Conservation (phyloP, 129 eudicot species). For the Escallonia rubra region DNA sequence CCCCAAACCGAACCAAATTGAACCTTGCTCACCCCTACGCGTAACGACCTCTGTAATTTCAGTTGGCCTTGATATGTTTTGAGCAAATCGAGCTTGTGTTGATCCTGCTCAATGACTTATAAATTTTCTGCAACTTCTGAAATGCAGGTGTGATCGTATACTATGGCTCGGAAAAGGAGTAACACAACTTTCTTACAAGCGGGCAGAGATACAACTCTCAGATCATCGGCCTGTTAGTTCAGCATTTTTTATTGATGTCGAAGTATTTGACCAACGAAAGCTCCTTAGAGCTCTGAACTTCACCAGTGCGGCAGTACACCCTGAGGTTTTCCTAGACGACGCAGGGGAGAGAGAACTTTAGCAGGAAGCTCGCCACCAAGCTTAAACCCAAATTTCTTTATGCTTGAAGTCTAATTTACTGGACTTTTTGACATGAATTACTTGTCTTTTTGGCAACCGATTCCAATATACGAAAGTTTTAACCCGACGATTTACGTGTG, state of each 20-base stretch:
- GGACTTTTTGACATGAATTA: too few relatives aligned
- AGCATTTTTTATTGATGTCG: constrained; percentile 64
- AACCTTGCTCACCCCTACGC: too few relatives aligned
- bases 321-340: constrained; percentile 50
- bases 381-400: not conserved
- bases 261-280: constrained; percentile 76
- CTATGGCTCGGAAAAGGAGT: constrained; percentile 90
- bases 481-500: too few relatives aligned
- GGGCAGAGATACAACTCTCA: constrained; percentile 69
- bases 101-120: not conserved
- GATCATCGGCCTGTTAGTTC: constrained; percentile 99
- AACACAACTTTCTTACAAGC: constrained; percentile 71
- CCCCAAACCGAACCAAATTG: too few relatives aligned
- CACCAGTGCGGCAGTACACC: constrained; percentile 76
- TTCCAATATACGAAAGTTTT: too few relatives aligned
- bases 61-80: not conserved
- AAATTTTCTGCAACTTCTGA: not conserved
- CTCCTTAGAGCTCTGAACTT: constrained; percentile 69
- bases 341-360: constrained; percentile 29
- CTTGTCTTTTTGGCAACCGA: too few relatives aligned
- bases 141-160: constrained; percentile 92
- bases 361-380: constrained; percentile 5
- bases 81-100: not conserved
- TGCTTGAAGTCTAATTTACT: too few relatives aligned
- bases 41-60: too few relatives aligned